A percentile compares a stretch with the other conserved stretches of the same genome.
These are phyloP conservation scores for Musa itinerans DNA, from an alignment of 176 grass and related monocot species.

Conservation along the genomic window DNA sequence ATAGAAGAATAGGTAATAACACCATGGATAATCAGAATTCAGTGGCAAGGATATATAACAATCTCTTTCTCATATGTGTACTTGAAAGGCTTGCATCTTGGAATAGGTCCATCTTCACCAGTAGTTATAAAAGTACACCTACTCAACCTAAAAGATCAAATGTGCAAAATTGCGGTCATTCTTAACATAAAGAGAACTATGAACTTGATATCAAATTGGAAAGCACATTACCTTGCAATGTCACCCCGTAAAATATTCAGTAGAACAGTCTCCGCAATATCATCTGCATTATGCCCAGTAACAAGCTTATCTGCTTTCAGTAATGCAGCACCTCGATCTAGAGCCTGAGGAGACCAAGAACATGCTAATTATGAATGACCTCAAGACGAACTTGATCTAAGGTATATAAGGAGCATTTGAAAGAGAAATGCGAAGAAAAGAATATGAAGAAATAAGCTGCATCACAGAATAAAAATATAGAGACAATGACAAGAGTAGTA, in stretches of 20 bases:
- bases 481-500: neutral
- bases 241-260: conserved; percentile 97
- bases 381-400: neutral
- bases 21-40: conserved; percentile 12
- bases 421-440: neutral
- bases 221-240: conserved; percentile 60
- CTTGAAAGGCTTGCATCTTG: conserved; percentile 99
- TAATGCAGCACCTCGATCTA: conserved; percentile 91
- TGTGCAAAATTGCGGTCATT: conserved; percentile 5
- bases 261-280: conserved; percentile 94
- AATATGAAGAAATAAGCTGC: neutral
- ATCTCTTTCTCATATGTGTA: conserved; percentile 98
- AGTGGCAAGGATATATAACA: conserved; percentile 90
- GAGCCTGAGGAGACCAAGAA: conserved; percentile 29
- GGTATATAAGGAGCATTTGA: neutral
- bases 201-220: neutral
- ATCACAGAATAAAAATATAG: neutral
- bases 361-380: neutral
- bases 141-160: conserved; percentile 67
- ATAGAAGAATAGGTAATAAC: conserved; percentile 16
- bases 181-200: conserved; percentile 9
- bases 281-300: conserved; percentile 96
- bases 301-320: conserved; percentile 89
- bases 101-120: conserved; percentile 97
- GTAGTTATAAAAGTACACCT: conserved; percentile 90